Percentiles rank a stretch among this genome's conserved stretches.
phyloP scores from a whole-genome alignment of 2,329 filamentous ascomycete genomes.

The Cryphonectria japonica region DNA sequence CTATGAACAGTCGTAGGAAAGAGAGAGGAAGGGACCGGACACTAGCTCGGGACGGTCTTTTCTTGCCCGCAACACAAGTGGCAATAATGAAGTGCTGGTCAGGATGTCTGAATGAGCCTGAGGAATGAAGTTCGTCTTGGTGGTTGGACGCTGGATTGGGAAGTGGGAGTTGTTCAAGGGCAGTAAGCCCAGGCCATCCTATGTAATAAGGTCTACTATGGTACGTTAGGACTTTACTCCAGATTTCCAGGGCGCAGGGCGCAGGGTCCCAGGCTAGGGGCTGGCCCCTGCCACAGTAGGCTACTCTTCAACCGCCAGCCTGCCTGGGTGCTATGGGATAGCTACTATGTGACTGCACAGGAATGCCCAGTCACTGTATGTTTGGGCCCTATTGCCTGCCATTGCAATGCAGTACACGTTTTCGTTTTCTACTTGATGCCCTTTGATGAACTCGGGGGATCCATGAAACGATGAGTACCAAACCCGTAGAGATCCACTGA shows the following conservation, averaged over 20 bases:
- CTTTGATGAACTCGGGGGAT: background rate
- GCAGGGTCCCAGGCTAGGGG: background rate
- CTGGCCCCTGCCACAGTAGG: background rate
- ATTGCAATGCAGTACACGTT: background rate
- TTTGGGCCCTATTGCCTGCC: background rate
- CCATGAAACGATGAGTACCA: background rate
- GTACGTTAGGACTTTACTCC: background rate
- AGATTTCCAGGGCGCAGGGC: constrained; percentile 1
- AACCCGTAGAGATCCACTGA: background rate
- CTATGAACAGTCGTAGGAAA: background rate
- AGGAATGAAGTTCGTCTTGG: background rate
- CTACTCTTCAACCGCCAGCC: background rate
- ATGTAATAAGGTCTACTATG: background rate
- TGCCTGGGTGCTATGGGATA: too few species aligned
- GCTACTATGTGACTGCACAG: too few species aligned
- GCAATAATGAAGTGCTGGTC: background rate
- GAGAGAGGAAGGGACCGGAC: background rate
- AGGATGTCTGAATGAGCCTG: background rate
- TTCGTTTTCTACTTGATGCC: background rate
- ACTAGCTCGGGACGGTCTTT: background rate
- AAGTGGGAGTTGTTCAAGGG: background rate
- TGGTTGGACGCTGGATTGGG: background rate
- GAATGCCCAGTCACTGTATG: background rate
- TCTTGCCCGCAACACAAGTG: background rate
- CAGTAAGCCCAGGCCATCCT: background rate